phyloP scores from a whole-genome alignment of 176 grass and related monocot genomes.

The Musa itinerans region DNA sequence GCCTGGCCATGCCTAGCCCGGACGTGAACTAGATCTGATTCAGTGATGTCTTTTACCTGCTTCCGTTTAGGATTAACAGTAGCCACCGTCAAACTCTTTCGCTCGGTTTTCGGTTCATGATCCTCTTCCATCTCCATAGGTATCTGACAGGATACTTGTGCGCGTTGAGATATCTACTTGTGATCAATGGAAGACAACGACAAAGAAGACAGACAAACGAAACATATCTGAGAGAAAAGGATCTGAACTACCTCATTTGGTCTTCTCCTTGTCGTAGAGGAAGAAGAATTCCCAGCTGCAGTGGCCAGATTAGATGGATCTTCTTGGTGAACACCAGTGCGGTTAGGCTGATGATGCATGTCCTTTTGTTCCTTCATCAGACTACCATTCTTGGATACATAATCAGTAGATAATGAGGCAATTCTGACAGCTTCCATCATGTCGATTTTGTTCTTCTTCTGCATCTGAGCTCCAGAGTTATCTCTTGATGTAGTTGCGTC shows the following conservation, averaged over 20 bases:
- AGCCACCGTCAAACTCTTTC: constrained; percentile 31
- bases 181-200: not conserved
- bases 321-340: not conserved
- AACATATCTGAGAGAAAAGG: not conserved
- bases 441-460: not conserved
- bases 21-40: constrained; percentile 58
- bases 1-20: constrained; percentile 71
- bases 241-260: constrained; percentile 36
- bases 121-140: constrained; percentile 31
- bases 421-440: not conserved
- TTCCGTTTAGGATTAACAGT: constrained; percentile 33
- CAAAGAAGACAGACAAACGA: not conserved
- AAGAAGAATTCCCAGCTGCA: constrained; percentile 9
- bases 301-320: no score
- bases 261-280: constrained; percentile 48
- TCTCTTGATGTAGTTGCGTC: constrained; percentile 5
- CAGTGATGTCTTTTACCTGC: constrained; percentile 31
- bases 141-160: constrained; percentile 24
- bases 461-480: not conserved
- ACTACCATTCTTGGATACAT: not conserved
- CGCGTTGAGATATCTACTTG: constrained; percentile 11
- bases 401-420: not conserved
- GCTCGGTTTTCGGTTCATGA: constrained; percentile 51
- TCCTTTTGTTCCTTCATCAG: not conserved
- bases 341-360: not conserved